Evolutionary conservation across 176 grass and related monocot species (phyloP), one percentile per base, ranked within the genome.

Genomic region (Paspalum notatum): DNA sequence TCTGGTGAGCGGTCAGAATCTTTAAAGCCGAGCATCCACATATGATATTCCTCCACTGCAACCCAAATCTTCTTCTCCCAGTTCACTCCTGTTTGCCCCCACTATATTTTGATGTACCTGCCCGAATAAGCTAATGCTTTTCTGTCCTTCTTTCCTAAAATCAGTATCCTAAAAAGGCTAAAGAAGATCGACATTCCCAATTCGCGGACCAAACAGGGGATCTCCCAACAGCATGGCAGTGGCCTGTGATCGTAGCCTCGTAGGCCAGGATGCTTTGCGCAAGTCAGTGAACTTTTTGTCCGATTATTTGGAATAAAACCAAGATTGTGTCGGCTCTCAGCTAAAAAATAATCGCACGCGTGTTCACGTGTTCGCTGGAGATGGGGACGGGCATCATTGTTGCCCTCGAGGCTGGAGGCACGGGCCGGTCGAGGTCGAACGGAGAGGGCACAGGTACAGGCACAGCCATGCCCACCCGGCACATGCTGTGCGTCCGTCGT

Each of bases 91-190:
- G 18, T 77, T 75, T 68, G 13, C 58, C 38, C 38, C 69, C 62
- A 56, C n/a, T 56, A 79, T 26, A 43, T 54, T 43, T 80, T 12
- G 18, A 18, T 15, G 44, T 18, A 27, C 62, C 45, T 22, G 61
- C 74, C 49, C 43, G 45, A 8, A 61, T 75, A 65, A 45, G 27
- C 27, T 44, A 84, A 43, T 62, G 68, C 26, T 85, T 79, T 70
- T 69, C 3, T 75, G 60, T 53, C 61, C 20, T 26, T 43, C 42
- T 1, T 32, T 12, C 40, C 63, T 53, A 48, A 17, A 62, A 84
- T 84, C 76, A 80, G 81, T 54, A 80, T 80, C 76, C 32, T 6
- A 68, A 80, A 80, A 80, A 80, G 21, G 44, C 53, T 56, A 57
- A 27, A 12, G 49, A 74, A 25, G 25, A 80, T 27, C 38, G 12